Base-by-base conservation (phyloP, 2,329 filamentous ascomycete genomes). In the Scedosporium aurantiacum region DNA sequence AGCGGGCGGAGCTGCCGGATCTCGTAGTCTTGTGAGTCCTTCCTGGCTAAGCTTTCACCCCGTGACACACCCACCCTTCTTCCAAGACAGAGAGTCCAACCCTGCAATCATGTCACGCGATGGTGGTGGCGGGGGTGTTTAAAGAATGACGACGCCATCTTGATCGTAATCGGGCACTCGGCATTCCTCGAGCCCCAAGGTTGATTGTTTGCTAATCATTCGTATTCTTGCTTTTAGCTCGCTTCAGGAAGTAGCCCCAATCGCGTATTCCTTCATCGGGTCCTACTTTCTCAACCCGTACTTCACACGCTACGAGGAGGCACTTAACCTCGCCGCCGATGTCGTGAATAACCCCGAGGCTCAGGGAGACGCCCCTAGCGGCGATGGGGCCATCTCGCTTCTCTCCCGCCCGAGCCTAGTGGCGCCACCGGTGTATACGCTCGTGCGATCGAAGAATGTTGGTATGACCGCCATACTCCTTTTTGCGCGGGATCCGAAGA, bases 381-480 rank as follows among this genome's bases (percentile, higher is more conserved):
- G 63, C 12, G 63, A 64, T 58, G 66, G 68, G 61, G 43, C 60
- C 14, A 62, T 61, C 25, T 58, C 57, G 23, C 32, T 63, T 16
- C 27, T 37, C 21, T 66, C 68, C 41, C 67, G 73, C 63, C 71
- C 69, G 55, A 77, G 80, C 18, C 45, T 18, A 5, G n/a, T 41
- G 2, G 2, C 58, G 8, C n/a, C 58, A 10, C 47, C 58, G n/a
- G 28, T 50, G 45, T 96, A 95, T 72, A 83, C 85, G 45, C 83
- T 90, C 61, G 75, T 96, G 27, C 78, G 85, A 57, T 81, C 83
- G 23, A 82, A 85, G 55, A 91, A 94, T 71, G 82, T 92, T 57
- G 93, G 94, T 65, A 91, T 97, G 86, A 97, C 92, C 0, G 91
- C 83, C 25, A 83, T 97, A 58, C 84, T 97, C 79, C 80, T 97